Evolutionary conservation across 2,329 filamentous ascomycete genomes (phyloP), one percentile per base, ranked within the genome.

Genomic region (Canariomyces notabilis): DNA sequence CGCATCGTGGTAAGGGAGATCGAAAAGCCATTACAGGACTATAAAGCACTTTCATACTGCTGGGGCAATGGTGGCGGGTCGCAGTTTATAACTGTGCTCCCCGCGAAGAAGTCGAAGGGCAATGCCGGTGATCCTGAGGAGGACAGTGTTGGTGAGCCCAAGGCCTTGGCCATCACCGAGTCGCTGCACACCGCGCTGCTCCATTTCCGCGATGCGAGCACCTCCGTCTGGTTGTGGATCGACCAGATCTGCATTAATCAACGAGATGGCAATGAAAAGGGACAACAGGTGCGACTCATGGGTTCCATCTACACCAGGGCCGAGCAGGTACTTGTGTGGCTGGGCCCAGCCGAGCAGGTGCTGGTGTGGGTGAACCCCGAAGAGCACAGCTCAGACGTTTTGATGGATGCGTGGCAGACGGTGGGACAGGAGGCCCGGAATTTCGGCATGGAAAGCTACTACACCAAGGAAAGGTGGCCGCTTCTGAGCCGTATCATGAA

Each of bases 211-310:
- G 2, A 19, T 5, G 4, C 15, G 7, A 6, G 5, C 14, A 11
- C 6, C 6, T 1, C 19, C 4, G 16, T 22, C 15, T 15, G 20
- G 15, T 15, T 51, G 4, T 49, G 49, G 49, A 46, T 49, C 21
- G 49, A 51, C 35, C 49, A 51, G 33, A 46, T 51, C 20, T 48
- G 49, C 42, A 48, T 51, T 23, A 39, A 51, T 29, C 49, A 51
- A 12, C 19, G 29, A 3, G 26, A 48, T 35, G 2, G 15, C 42
- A 16, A n/a, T 9, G 49, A 51, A 12, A 48, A 46, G n/a, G 34
- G 14, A 6, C 5, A 12, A 1, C 49, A 51, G n/a, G 49, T 51
- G n/a, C 3, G 5, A 14, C 38, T 49, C 6, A 51, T 51, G 49
- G 46, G 18, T 1, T n/a, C 14, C 5, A 38, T 51, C 37, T 51